phyloP scores from a whole-genome alignment of 768 basidiomycete genomes.

The Boletus fagicola region DNA sequence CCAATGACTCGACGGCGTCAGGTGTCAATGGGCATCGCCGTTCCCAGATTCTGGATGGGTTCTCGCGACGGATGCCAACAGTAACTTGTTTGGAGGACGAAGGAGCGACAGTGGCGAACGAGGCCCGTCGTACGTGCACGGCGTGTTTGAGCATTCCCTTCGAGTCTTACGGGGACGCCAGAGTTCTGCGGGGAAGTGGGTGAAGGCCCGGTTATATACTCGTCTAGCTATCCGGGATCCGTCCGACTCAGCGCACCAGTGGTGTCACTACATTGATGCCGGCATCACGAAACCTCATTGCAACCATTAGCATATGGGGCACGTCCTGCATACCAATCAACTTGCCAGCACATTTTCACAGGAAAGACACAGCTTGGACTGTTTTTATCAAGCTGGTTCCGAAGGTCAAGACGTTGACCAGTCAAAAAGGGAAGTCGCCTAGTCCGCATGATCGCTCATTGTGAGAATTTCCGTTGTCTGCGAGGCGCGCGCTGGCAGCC shows the following conservation, averaged over 20 bases:
- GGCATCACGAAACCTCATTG: not conserved
- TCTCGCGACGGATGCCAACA: conserved; percentile 71
- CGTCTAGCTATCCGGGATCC: conserved; percentile 12
- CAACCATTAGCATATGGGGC: not conserved
- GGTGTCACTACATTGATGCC: not conserved
- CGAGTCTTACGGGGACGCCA: not conserved
- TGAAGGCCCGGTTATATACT: conserved; percentile 7
- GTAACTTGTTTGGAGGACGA: conserved; percentile 36
- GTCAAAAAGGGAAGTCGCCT: not conserved
- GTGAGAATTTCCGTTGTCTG: not conserved
- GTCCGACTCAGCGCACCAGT: too few species aligned
- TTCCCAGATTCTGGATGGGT: conserved; percentile 82
- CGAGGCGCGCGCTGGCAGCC: not conserved
- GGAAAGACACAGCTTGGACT: not conserved
- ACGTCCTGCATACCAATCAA: not conserved
- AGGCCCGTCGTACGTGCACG: conserved; percentile 21
- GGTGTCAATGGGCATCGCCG: conserved; percentile 83
- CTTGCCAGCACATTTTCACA: not conserved
- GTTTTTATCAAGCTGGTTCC: not conserved
- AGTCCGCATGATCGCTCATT: not conserved
- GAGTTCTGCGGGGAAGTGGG: not conserved
- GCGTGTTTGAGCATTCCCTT: conserved; percentile 20
- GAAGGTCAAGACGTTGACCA: not conserved
- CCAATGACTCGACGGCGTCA: conserved; percentile 60
- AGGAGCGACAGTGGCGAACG: conserved; percentile 20